Conservation (phyloP, 1,139 yeast species). For the Debaryomyces nepalensis region DNA sequence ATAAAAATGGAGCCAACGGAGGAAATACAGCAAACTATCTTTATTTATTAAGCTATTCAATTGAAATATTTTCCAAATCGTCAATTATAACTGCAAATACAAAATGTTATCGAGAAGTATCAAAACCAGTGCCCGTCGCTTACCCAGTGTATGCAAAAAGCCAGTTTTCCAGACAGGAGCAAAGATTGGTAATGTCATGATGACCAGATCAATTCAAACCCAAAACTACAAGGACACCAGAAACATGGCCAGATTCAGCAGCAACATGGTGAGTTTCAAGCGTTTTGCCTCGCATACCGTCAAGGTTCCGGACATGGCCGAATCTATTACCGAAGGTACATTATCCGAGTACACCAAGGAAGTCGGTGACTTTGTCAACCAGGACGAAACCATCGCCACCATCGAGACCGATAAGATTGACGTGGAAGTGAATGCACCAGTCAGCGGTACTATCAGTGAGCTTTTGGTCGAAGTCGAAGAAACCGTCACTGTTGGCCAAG, state of each 20-base stretch:
- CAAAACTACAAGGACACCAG: conserved; percentile 1
- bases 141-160: conserved; percentile 22
- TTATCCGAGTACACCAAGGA: conserved; percentile 75
- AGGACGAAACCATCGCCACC: conserved; percentile 93
- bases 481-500: conserved; percentile 97
- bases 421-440: conserved; percentile 94
- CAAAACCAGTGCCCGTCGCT: conserved; percentile 23
- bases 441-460: conserved; percentile 87
- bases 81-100: conserved; percentile 1
- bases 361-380: conserved; percentile 87
- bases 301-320: conserved; percentile 98
- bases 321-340: conserved; percentile 97
- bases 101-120: conserved; percentile 32
- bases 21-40: conserved; percentile 5
- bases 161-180: conserved; percentile 15
- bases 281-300: conserved; percentile 58
- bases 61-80: conserved; percentile 5
- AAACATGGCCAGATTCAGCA: conserved; percentile 8
- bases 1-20: conserved; percentile 8
- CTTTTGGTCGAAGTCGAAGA: conserved; percentile 84
- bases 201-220: conserved; percentile 21
- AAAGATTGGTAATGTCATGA: conserved; percentile 15
- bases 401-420: conserved; percentile 98
- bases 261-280: conserved; percentile 24
- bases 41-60: conserved; percentile 2